Percentiles rank a stretch among this genome's conserved stretches.
phyloP scores from a whole-genome alignment of 305 asterid species.

The Vinca major region DNA sequence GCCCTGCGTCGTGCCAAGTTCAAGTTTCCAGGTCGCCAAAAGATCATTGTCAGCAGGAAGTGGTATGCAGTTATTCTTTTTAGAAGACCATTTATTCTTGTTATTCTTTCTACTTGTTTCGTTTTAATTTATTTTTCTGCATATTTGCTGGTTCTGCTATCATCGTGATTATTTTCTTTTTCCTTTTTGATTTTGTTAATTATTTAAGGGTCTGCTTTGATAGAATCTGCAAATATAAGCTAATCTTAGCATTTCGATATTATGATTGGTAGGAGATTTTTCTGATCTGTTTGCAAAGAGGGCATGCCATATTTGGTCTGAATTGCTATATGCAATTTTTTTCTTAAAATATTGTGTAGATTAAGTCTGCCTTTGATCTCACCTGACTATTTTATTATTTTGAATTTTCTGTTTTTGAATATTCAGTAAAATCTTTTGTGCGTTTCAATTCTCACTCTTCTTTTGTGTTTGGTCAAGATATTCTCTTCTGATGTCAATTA shows the following conservation, averaged over 20 bases:
- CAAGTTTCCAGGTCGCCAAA: constrained; percentile 35
- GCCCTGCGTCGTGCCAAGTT: constrained; percentile 40
- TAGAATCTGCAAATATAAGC: too few species aligned
- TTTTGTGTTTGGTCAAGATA: neutral
- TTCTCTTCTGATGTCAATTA: neutral
- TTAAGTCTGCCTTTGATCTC: neutral
- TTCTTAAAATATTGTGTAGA: too few species aligned
- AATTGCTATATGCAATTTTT: neutral
- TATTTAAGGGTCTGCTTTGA: neutral
- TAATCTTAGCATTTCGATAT: neutral
- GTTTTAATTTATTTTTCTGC: neutral
- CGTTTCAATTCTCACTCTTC: too few species aligned
- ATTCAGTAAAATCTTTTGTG: neutral
- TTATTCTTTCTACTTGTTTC: neutral
- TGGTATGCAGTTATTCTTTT: constrained; percentile 18
- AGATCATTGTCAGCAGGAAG: constrained; percentile 38
- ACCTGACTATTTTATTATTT: neutral
- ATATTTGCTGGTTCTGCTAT: too few species aligned
- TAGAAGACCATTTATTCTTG: neutral
- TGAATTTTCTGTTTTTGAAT: too few species aligned
- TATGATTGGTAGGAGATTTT: neutral
- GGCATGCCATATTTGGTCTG: neutral
- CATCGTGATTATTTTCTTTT: neutral
- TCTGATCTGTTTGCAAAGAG: too few species aligned
- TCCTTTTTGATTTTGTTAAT: neutral